A percentile compares a stretch with the other conserved stretches of the same genome.
These are phyloP conservation scores for Ceratobasidium sp. DNA, from an alignment of 1,284 basidiomycete species.

Conservation along the genomic window DNA sequence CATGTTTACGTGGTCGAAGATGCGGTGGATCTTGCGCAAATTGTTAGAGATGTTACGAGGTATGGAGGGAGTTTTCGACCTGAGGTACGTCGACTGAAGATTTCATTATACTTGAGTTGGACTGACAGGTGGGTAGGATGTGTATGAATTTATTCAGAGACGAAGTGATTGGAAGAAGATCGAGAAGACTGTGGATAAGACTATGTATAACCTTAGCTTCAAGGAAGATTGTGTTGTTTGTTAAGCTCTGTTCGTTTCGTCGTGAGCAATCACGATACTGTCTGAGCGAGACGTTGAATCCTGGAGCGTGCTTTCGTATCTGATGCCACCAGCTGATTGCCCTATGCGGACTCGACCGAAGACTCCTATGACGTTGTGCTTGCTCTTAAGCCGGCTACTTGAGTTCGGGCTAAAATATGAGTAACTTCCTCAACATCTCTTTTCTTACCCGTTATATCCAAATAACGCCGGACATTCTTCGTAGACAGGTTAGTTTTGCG, in stretches of 20 bases:
- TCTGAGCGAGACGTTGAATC: background rate
- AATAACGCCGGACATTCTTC: background rate
- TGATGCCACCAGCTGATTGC: background rate
- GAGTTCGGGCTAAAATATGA: background rate
- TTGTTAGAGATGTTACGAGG: conserved; percentile 92
- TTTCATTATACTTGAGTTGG: conserved; percentile 44
- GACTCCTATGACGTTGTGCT: background rate
- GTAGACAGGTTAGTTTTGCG: background rate
- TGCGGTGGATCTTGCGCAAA: conserved; percentile 93
- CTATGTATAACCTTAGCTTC: conserved; percentile 94
- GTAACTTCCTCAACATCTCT: background rate
- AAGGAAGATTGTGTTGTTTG: conserved; percentile 86
- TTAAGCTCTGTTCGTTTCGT: conserved; percentile 50
- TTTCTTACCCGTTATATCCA: background rate
- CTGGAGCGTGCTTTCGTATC: background rate
- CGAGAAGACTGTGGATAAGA: conserved; percentile 93
- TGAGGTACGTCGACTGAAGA: conserved; percentile 70
- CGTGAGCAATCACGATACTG: background rate
- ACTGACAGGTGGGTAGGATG: conserved; percentile 67
- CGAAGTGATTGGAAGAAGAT: conserved; percentile 97
- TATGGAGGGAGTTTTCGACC: conserved; percentile 94
- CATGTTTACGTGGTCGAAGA: conserved; percentile 94
- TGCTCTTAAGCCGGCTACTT: background rate
- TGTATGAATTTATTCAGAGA: conserved; percentile 94
- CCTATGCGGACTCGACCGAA: background rate